phyloP scores from a whole-genome alignment of 2,329 filamentous ascomycete genomes.

The Epichloe gansuensis region DNA sequence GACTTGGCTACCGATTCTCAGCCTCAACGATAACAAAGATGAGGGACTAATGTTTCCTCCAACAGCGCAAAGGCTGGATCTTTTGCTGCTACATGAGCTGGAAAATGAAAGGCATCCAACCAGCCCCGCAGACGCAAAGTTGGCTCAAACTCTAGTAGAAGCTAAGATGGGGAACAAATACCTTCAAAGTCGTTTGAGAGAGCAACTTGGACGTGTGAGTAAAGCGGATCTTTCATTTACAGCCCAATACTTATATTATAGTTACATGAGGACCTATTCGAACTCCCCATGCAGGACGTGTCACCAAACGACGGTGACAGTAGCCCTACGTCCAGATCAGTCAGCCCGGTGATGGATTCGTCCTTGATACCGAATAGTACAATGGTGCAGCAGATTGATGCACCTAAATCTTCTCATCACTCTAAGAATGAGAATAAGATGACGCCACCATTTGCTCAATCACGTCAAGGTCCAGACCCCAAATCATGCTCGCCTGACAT shows the following conservation, averaged over 20 bases:
- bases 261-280: constrained; percentile 2
- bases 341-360: background rate
- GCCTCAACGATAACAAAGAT: constrained; percentile 4
- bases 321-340: background rate
- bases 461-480: background rate
- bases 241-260: background rate
- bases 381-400: background rate
- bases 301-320: background rate
- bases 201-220: background rate
- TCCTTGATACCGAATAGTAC: background rate
- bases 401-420: background rate
- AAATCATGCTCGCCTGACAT: background rate
- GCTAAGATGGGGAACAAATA: background rate
- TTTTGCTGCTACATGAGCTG: constrained; percentile 4
- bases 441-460: background rate
- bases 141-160: constrained; percentile 1
- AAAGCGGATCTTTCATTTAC: background rate
- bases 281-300: background rate
- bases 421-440: background rate
- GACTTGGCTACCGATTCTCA: constrained; percentile 5
- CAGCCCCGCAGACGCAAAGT: background rate
- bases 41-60: constrained; percentile 4
- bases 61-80: background rate
- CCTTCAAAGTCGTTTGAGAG: background rate
- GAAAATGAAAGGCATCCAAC: background rate